These are phyloP conservation scores for Phytophthora meadii DNA, from an alignment of 352 stramenopile species.

Conservation along the genomic window DNA sequence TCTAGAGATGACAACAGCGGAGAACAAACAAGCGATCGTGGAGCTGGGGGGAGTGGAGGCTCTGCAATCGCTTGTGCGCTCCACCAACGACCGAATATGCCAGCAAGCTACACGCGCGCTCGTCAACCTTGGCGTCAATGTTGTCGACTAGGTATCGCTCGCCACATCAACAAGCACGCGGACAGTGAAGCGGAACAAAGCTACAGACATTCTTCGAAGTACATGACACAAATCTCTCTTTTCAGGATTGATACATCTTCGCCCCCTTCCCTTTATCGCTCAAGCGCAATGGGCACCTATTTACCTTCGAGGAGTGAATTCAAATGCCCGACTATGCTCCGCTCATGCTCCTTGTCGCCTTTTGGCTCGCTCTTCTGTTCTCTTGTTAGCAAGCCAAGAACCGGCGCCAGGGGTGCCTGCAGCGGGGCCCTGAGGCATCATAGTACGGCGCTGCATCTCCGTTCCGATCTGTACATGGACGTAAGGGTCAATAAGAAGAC, in stretches of 20 bases:
- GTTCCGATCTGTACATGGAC: slow-evolving; percentile 73
- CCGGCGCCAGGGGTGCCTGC: slow-evolving; percentile 49
- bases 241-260: slow-evolving; percentile 34
- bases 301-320: slow-evolving; percentile 2
- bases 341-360: slow-evolving; percentile 67
- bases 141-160: slow-evolving; percentile 61
- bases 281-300: slow-evolving; percentile 1
- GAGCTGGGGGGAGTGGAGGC: slow-evolving; percentile 83
- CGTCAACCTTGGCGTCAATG: slow-evolving; percentile 88
- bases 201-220: background rate
- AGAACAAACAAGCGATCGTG: slow-evolving; percentile 92
- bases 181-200: slow-evolving; percentile 15
- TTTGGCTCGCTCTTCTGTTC: slow-evolving; percentile 86
- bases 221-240: slow-evolving; percentile 32
- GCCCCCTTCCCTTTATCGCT: slow-evolving; percentile 17
- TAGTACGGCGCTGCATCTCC: slow-evolving; percentile 88
- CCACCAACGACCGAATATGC: slow-evolving; percentile 89
- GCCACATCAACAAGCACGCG: background rate
- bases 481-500: slow-evolving; percentile 2
- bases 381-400: slow-evolving; percentile 86
- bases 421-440: slow-evolving; percentile 80
- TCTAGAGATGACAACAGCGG: slow-evolving; percentile 43
- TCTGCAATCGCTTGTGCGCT: slow-evolving; percentile 80
- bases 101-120: slow-evolving; percentile 88
- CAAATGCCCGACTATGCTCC: slow-evolving; percentile 7